Evolutionary conservation across 805 yeast species (phyloP).

Genomic region (Ogataea parapolymorpha): DNA sequence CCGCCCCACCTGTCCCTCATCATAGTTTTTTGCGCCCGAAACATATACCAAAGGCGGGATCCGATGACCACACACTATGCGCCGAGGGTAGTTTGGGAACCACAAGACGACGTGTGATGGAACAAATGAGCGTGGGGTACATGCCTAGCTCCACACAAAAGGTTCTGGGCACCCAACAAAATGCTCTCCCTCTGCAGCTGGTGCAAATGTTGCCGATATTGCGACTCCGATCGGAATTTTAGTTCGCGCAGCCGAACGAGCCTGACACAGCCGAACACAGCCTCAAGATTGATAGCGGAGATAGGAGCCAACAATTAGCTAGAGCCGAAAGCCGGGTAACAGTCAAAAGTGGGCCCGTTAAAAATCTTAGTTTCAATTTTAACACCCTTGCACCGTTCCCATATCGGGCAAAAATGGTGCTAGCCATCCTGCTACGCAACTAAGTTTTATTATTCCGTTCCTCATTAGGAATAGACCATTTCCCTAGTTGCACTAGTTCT

Average conservation of each 20-base stretch:
- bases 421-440: conserved; percentile 3
- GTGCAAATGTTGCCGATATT: neutral
- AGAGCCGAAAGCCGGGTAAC: neutral
- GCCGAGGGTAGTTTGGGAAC: neutral
- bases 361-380: neutral
- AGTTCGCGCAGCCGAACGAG: neutral
- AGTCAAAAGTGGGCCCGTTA: neutral
- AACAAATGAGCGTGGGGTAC: neutral
- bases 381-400: conserved; percentile 5
- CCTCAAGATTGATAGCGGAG: neutral
- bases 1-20: neutral
- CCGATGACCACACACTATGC: neutral
- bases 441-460: neutral
- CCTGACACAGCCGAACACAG: neutral
- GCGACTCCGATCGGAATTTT: neutral
- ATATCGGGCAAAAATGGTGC: conserved; percentile 1
- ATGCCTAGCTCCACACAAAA: neutral
- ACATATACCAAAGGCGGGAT: neutral
- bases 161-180: neutral
- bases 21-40: neutral
- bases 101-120: neutral
- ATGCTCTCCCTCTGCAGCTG: neutral
- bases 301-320: neutral
- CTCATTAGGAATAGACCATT: neutral
- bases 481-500: neutral